Conservation (phyloP, 257 asterid genomes). For the Verbena officinalis region DNA sequence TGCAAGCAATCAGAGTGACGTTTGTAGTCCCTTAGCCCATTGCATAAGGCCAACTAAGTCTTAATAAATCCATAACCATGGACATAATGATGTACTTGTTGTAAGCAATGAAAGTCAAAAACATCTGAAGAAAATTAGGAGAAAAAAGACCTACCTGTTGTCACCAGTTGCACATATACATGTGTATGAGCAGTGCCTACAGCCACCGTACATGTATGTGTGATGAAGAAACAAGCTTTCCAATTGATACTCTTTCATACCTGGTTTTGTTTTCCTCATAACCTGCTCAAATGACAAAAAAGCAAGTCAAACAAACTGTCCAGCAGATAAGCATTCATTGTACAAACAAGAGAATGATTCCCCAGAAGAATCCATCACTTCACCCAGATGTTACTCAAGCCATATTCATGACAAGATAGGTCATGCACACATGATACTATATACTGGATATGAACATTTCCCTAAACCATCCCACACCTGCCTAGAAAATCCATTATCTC, state of each 20-base stretch:
- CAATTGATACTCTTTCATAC: slow-evolving; percentile 93
- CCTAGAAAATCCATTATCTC: slow-evolving; percentile 11
- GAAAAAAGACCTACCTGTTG: slow-evolving; percentile 55
- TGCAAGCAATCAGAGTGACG: slow-evolving; percentile 30
- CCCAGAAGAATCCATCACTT: background rate
- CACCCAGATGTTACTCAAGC: slow-evolving; percentile 1
- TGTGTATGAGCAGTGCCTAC: slow-evolving; percentile 98
- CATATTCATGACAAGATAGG: slow-evolving; percentile 7
- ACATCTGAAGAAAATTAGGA: slow-evolving; percentile 15
- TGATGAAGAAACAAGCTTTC: slow-evolving; percentile 98
- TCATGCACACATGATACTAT: slow-evolving; percentile 4
- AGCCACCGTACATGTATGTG: slow-evolving; percentile 98
- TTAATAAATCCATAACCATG: slow-evolving; percentile 1
- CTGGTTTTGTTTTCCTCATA: slow-evolving; percentile 74
- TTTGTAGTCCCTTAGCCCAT: slow-evolving; percentile 16
- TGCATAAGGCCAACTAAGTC: background rate
- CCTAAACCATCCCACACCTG: background rate
- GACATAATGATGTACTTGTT: background rate
- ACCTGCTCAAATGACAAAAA: slow-evolving; percentile 56
- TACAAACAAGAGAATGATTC: slow-evolving; percentile 17
- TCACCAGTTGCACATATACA: slow-evolving; percentile 96
- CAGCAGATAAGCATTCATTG: slow-evolving; percentile 19
- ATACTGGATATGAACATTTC: background rate
- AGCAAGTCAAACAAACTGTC: slow-evolving; percentile 29
- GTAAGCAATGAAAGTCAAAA: slow-evolving; percentile 5